phyloP scores from a whole-genome alignment of 2,329 filamentous ascomycete genomes.

The Botryotinia narcissicola region DNA sequence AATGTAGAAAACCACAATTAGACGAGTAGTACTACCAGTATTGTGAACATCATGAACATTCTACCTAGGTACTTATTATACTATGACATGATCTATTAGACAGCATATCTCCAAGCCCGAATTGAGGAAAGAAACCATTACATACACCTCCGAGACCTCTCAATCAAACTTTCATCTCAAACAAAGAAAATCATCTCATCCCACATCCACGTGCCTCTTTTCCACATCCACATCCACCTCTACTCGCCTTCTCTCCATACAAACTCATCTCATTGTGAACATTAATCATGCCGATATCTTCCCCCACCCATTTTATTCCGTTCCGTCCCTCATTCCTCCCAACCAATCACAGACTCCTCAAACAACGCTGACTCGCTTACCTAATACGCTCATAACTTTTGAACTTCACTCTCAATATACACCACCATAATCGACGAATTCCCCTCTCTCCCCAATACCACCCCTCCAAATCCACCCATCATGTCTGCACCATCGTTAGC shows the following conservation, averaged over 20 bases:
- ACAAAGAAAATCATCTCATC: conserved; percentile 8
- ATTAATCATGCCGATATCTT: background rate
- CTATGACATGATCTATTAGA: background rate
- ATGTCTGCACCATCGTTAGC: conserved; percentile 55
- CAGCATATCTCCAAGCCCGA: background rate
- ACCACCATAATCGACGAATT: conserved; percentile 18
- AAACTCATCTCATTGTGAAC: background rate
- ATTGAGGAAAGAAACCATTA: background rate
- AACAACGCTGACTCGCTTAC: conserved; percentile 15
- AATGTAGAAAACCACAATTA: background rate
- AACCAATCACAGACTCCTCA: background rate
- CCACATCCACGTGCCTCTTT: background rate
- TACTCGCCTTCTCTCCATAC: no score
- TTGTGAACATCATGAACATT: background rate
- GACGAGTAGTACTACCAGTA: background rate
- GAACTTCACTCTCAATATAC: conserved; percentile 19
- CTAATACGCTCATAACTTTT: conserved; percentile 19
- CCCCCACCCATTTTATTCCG: conserved; percentile 8
- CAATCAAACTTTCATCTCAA: background rate
- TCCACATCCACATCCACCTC: background rate
- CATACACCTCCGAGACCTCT: background rate
- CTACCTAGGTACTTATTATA: background rate
- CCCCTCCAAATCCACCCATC: conserved; percentile 23
- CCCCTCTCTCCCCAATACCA: background rate
- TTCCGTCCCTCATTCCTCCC: conserved; percentile 1